Base-by-base conservation (phyloP, 805 yeast genomes). In the Metschnikowia arizonensis region DNA sequence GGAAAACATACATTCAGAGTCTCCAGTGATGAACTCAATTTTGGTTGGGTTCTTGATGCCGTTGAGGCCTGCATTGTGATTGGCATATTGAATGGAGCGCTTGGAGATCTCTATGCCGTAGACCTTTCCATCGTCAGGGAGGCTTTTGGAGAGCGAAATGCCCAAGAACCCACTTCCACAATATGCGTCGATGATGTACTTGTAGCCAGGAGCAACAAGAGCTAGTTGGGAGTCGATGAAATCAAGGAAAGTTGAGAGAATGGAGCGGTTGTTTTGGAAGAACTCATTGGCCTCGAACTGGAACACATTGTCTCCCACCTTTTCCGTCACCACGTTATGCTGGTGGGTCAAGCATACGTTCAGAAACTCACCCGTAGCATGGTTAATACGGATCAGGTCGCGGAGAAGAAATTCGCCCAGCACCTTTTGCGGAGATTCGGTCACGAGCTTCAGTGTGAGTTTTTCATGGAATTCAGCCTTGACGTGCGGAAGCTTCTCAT, bases 111-210 rank as follows among this genome's bases (percentile, higher is more conserved):
- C 77, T 18, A 73, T 68, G 1, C 77, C 77, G 50, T 65, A 62
- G 0, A 72, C 63, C 44, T 68, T 65, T 0, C 71, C 72, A 8
- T 53, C 55, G 1, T 59, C 53, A 1, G 61, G 56, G 8, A 66
- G 50, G 7, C 49, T 54, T 10, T 61, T 53, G 0, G 69, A 57
- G 24, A 71, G 57, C 2, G 66, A 55, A 10, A 73, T 69, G 0
- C 74, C 74, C 49, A 73, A 66, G 49, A 73, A 68, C 3, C 77
- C 77, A 5, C 72, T 64, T 6, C 77, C 77, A 53, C 77, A 73
- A 52, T 73, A 73, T 2, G 76, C 62, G 46, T 73, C 77, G 5
- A 73, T 58, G 25, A 72, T 52, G 45, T 64, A 58, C 29, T 60
- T 61, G 25, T 46, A 37, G 8, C 44, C 47, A 4, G 43, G 42